Conservation (phyloP, 345 rosid species). For the Microcos paniculata region DNA sequence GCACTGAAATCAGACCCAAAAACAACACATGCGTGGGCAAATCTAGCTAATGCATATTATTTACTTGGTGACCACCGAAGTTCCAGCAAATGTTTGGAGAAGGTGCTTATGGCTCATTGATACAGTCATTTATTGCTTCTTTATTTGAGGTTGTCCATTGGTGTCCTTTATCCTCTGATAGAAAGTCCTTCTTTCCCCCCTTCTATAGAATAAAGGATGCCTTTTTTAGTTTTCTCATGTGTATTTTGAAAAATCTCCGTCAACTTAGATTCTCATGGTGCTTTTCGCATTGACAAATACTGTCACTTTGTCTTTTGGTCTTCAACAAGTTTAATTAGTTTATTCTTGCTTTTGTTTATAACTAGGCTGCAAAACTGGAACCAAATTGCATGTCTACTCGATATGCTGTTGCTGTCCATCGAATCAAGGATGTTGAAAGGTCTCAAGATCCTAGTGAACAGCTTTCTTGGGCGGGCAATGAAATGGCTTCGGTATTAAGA, state of each 20-base stretch:
- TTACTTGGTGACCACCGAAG: conserved; percentile 79
- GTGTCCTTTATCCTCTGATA: conserved; percentile 33
- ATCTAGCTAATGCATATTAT: conserved; percentile 81
- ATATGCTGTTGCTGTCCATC: conserved; percentile 86
- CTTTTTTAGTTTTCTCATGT: conserved; percentile 1
- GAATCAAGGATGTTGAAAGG: conserved; percentile 92
- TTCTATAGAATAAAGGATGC: neutral
- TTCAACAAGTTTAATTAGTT: conserved; percentile 5
- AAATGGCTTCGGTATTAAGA: conserved; percentile 93
- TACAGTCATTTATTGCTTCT: conserved; percentile 42
- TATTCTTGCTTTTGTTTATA: conserved; percentile 4
- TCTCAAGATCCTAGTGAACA: conserved; percentile 90
- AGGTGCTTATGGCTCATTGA: conserved; percentile 77
- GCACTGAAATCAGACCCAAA: conserved; percentile 76
- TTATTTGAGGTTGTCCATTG: conserved; percentile 56
- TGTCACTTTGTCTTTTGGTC: neutral
- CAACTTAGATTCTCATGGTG: conserved; percentile 14
- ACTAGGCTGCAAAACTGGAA: conserved; percentile 90
- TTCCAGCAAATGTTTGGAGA: conserved; percentile 96
- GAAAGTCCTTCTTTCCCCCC: conserved; percentile 12
- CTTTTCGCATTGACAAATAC: neutral
- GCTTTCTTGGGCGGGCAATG: conserved; percentile 90
- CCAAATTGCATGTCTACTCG: conserved; percentile 93
- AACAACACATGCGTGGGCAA: conserved; percentile 77
- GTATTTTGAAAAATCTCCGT: neutral